Evolutionary conservation across 2,329 filamentous ascomycete species (phyloP).

Genomic region (Colletotrichum tamarilloi): DNA sequence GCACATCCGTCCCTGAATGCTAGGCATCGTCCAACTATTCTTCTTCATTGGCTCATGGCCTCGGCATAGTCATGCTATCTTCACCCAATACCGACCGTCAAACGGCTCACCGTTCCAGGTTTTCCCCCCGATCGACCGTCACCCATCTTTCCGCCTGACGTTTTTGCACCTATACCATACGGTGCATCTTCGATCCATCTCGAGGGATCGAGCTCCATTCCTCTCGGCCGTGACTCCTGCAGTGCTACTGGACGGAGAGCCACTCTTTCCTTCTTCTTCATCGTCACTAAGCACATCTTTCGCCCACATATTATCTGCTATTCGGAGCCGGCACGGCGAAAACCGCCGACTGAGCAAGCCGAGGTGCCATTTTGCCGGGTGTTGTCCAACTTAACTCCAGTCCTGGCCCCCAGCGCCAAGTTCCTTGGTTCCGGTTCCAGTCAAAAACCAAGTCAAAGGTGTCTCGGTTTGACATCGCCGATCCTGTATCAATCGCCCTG

Average conservation of each 20-base stretch:
- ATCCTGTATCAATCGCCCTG: not conserved
- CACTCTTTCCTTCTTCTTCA: not conserved
- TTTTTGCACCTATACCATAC: not conserved
- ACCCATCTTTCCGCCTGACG: not conserved
- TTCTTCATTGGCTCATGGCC: not conserved
- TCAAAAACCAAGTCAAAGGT: not conserved
- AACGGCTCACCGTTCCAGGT: not conserved
- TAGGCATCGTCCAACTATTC: not conserved
- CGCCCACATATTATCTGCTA: not conserved
- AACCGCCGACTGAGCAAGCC: not conserved
- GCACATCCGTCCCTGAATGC: not conserved
- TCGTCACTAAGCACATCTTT: not conserved
- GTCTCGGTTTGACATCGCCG: constrained; percentile 15
- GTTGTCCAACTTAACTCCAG: constrained; percentile 5
- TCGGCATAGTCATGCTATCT: not conserved
- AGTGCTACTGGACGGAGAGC: not conserved
- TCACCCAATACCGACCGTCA: not conserved
- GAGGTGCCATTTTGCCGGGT: not conserved
- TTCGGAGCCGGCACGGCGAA: not conserved
- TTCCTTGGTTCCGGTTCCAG: not conserved
- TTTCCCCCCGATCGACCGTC: not conserved
- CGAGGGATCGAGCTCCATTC: not conserved
- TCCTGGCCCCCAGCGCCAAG: not conserved
- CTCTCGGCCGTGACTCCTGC: not conserved
- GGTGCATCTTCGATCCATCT: not conserved